Evolutionary conservation across 805 yeast species (phyloP), one percentile per base, ranked within the genome.

Genomic region (Hanseniaspora thailandica): DNA sequence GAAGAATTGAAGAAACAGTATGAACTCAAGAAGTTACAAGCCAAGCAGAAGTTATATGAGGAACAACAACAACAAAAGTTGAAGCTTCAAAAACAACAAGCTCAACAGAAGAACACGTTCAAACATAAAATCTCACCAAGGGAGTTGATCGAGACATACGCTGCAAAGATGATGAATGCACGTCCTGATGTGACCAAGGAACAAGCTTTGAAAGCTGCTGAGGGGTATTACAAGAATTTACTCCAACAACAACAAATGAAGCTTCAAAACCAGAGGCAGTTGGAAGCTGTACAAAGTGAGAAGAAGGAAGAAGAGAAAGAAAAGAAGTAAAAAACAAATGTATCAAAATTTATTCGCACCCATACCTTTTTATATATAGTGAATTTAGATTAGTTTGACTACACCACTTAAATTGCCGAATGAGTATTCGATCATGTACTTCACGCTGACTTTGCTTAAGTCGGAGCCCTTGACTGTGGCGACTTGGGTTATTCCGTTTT

Each of bases 1-100:
- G 82, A 81, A 64, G 82, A 93, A 0, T 75, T 84, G 19, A 87
- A 88, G 58, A 94, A 86, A 26, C 50, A 50, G 12, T 63, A 60
- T 39, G 61, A 63, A 45, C 28, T 53, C 13, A 55, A 56, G 45
- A 57, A 54, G 40, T 22, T 38, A 22, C 57, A 56, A 13, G 54
- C 30, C 17, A n/a, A 30, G 7, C 59, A 57, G 31, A 58, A 57
- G 36, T 49, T 45, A 19, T 57, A 47, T 26, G 57, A 43, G 40
- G 59, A 55, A 31, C 55, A 41, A 35, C 55, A 41, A 34, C 59
- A 55, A 45, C 54, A 47, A 26, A 55, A 44, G 13, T 12, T 33
- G 25, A 36, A 45, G 20, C n/a, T 15, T 26, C 51, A 47, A 5
- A n/a, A 28, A 51, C 35, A 39, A 47, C 20, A 36, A 39, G 12